Conservation (phyloP, 768 basidiomycete genomes). For the Harrya chromipes region DNA sequence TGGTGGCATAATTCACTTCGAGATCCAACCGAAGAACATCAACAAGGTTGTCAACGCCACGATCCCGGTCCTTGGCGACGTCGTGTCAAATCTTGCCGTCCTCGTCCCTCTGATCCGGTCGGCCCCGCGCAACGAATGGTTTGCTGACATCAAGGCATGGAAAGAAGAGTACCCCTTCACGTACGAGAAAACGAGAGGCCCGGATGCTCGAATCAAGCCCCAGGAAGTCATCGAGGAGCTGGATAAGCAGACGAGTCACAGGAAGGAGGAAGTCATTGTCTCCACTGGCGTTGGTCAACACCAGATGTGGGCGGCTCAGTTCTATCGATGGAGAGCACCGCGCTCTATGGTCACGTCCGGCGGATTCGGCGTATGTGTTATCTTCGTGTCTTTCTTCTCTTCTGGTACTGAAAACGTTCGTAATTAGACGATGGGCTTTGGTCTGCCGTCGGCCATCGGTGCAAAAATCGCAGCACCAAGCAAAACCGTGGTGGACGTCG, state of each 20-base stretch:
- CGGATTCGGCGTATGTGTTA: constrained; percentile 77
- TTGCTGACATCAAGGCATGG: constrained; percentile 77
- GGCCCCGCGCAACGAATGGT: constrained; percentile 74
- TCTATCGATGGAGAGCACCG: constrained; percentile 88
- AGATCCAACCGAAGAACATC: constrained; percentile 97
- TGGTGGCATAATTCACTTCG: constrained; percentile 98
- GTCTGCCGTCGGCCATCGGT: constrained; percentile 90
- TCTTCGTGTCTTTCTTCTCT: background rate
- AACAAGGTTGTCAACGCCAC: constrained; percentile 97
- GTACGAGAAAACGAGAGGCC: constrained; percentile 55
- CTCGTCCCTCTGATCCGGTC: constrained; percentile 77
- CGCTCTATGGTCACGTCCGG: constrained; percentile 89
- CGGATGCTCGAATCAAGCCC: constrained; percentile 80
- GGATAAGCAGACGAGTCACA: constrained; percentile 67
- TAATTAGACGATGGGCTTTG: constrained; percentile 93
- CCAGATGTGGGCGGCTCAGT: constrained; percentile 99
- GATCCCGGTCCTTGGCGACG: constrained; percentile 92
- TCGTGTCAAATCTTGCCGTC: constrained; percentile 73
- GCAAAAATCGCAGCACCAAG: constrained; percentile 95
- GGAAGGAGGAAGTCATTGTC: constrained; percentile 84
- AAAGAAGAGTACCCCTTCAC: constrained; percentile 90
- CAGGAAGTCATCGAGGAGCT: constrained; percentile 96
- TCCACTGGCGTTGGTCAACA: constrained; percentile 98
- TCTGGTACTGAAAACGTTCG: background rate
- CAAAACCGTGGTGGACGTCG: constrained; percentile 93